Evolutionary conservation across 108 stramenopile genomes (phyloP).

Genomic region (Skeletonema tropicum): DNA sequence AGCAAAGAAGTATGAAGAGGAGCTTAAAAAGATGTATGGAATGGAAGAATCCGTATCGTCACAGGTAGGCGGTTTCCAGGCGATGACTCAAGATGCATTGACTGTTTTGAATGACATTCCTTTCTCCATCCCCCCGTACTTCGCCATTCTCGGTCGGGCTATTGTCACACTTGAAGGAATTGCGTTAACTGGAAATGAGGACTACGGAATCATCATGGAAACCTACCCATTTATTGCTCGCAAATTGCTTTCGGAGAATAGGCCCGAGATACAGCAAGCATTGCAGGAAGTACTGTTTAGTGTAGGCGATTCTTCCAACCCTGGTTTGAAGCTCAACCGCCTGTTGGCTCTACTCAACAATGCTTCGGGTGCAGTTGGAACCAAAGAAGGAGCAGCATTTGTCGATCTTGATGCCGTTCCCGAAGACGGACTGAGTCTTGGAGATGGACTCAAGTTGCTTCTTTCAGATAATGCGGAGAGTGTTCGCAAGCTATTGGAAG

Average conservation of each 20-base stretch:
- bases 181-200: constrained; percentile 80
- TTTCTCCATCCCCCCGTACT: constrained; percentile 84
- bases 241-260: constrained; percentile 77
- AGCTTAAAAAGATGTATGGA: constrained; percentile 79
- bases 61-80: constrained; percentile 85
- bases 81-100: constrained; percentile 77
- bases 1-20: constrained; percentile 88
- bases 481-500: constrained; percentile 73
- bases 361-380: constrained; percentile 72
- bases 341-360: constrained; percentile 84
- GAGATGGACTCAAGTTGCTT: constrained; percentile 72
- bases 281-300: constrained; percentile 87
- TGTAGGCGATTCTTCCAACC: constrained; percentile 39
- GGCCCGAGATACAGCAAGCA: constrained; percentile 81
- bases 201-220: constrained; percentile 91
- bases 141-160: constrained; percentile 71
- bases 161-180: constrained; percentile 93
- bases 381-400: constrained; percentile 78
- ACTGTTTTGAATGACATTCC: constrained; percentile 91
- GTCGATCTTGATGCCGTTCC: constrained; percentile 88
- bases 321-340: constrained; percentile 71
- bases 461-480: constrained; percentile 75
- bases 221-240: constrained; percentile 90
- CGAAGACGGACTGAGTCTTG: constrained; percentile 73
- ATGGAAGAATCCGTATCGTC: constrained; percentile 74